Evolutionary conservation across 768 basidiomycete genomes (phyloP).

Genomic region (Pleurotus giganteus): DNA sequence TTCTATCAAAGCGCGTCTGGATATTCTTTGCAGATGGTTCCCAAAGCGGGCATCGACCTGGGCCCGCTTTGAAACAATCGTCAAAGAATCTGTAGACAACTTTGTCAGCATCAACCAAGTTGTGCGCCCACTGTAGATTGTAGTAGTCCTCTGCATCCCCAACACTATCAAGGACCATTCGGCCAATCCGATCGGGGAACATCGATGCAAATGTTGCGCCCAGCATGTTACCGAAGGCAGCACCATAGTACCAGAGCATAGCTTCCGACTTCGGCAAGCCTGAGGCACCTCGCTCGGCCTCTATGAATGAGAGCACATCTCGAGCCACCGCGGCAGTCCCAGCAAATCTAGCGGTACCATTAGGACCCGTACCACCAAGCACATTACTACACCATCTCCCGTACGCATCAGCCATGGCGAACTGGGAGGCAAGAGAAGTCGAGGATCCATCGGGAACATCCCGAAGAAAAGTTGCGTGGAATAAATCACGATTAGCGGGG

Average conservation of each 20-base stretch:
- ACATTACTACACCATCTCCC: not conserved
- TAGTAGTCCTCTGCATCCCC: conserved; percentile 23
- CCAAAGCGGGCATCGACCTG: conserved; percentile 19
- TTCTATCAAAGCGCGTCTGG: conserved; percentile 12
- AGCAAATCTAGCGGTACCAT: not conserved
- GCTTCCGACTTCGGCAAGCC: not conserved
- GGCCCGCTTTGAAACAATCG: conserved; percentile 19
- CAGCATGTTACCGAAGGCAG: conserved; percentile 23
- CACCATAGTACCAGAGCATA: conserved; percentile 11
- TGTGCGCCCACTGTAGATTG: conserved; percentile 12
- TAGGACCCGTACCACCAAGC: not conserved
- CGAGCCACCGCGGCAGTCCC: not conserved
- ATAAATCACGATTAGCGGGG: not conserved
- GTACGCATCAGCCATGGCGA: not conserved
- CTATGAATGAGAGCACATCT: not conserved
- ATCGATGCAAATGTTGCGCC: conserved; percentile 31
- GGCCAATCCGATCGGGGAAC: conserved; percentile 33
- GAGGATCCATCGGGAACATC: not conserved
- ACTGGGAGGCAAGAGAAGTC: not conserved
- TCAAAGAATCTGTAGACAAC: conserved; percentile 19
- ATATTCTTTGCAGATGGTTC: conserved; percentile 16
- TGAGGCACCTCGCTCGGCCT: not conserved
- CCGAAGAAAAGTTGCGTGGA: not conserved
- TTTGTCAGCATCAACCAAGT: conserved; percentile 19
- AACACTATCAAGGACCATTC: conserved; percentile 30